These are phyloP conservation scores for Chlorophyllum brunneum DNA, from an alignment of 768 basidiomycete species.

Conservation along the genomic window DNA sequence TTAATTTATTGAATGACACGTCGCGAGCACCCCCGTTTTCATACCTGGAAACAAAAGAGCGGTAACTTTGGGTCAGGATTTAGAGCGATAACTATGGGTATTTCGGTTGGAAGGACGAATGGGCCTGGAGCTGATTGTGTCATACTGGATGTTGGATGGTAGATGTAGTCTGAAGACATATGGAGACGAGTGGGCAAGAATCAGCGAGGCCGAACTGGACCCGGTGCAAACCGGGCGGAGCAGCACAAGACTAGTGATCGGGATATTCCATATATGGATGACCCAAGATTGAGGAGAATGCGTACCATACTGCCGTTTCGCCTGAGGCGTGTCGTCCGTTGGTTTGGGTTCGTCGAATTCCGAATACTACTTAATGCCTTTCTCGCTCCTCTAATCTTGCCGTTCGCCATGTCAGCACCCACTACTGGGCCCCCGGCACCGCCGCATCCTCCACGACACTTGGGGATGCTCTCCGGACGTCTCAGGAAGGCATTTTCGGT, in stretches of 20 bases:
- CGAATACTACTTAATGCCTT: constrained; percentile 24
- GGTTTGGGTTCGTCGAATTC: constrained; percentile 34
- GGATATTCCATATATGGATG: constrained; percentile 16
- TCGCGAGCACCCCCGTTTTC: background rate
- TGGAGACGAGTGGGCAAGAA: constrained; percentile 1
- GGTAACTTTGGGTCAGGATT: constrained; percentile 1
- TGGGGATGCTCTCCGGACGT: constrained; percentile 15
- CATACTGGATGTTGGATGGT: background rate
- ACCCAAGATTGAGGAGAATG: constrained; percentile 20
- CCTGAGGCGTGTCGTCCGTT: constrained; percentile 29
- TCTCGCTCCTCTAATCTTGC: constrained; percentile 15
- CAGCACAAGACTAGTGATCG: constrained; percentile 13
- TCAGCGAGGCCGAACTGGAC: constrained; percentile 4
- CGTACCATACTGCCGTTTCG: constrained; percentile 39
- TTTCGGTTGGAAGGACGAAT: background rate
- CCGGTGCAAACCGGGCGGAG: constrained; percentile 18
- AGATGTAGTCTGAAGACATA: background rate
- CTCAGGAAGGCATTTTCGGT: constrained; percentile 27
- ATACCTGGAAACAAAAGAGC: constrained; percentile 2
- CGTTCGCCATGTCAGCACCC: constrained; percentile 25
- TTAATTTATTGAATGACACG: background rate
- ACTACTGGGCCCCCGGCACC: constrained; percentile 11
- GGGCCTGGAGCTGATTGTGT: background rate
- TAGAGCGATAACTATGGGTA: background rate
- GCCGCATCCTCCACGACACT: constrained; percentile 6